phyloP scores from a whole-genome alignment of 306 rosid genomes.

The Lathyrus aphaca region DNA sequence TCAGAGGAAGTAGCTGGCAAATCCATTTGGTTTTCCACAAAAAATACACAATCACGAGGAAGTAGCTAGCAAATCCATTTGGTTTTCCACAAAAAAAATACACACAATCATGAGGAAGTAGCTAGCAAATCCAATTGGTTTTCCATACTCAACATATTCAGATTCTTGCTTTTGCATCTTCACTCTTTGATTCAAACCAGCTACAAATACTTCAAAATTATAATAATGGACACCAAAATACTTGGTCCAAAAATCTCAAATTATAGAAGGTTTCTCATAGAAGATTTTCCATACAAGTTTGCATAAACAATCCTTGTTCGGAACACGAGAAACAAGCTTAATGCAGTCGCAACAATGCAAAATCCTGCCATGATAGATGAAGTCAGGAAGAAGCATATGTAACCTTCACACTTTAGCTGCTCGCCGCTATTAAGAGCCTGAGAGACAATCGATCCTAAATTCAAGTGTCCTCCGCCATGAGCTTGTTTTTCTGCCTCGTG shows the following conservation, averaged over 20 bases:
- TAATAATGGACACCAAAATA: constrained; percentile 17
- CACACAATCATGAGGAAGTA: not conserved
- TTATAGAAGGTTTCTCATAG: constrained; percentile 31
- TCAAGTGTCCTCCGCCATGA: constrained; percentile 40
- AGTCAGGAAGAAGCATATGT: constrained; percentile 79
- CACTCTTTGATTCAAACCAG: constrained; percentile 20
- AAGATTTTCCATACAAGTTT: constrained; percentile 71
- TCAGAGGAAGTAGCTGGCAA: constrained; percentile 11
- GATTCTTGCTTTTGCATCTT: constrained; percentile 23
- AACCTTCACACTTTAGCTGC: constrained; percentile 65
- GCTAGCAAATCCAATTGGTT: constrained; percentile 5
- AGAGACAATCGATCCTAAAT: constrained; percentile 49
- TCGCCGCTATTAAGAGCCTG: constrained; percentile 38
- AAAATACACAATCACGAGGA: not conserved
- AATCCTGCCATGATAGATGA: constrained; percentile 69
- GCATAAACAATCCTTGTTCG: constrained; percentile 78
- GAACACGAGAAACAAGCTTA: constrained; percentile 73
- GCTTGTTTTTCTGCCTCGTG: constrained; percentile 86
- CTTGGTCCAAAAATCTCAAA: constrained; percentile 19
- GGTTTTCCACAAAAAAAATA: constrained; percentile 13
- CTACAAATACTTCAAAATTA: constrained; percentile 15
- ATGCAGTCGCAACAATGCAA: constrained; percentile 61
- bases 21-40: constrained; percentile 21
- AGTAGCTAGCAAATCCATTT: constrained; percentile 12
- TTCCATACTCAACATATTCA: constrained; percentile 31